These are phyloP conservation scores for Daldinia grandis DNA, from an alignment of 495 filamentous ascomycete species.

Conservation along the genomic window DNA sequence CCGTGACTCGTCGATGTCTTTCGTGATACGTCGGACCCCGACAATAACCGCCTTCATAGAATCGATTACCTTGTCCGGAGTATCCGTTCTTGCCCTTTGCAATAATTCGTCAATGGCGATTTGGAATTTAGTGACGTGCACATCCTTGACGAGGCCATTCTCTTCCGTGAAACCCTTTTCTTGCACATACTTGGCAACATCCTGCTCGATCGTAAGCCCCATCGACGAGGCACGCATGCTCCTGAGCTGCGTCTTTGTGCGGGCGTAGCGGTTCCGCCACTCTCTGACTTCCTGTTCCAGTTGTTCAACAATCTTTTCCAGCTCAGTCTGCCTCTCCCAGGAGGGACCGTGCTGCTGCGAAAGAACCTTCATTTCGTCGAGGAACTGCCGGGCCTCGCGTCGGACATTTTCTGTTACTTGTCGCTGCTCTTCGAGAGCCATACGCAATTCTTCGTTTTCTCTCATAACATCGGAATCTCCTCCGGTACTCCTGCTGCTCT, in stretches of 20 bases:
- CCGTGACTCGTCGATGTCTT: slow-evolving; percentile 72
- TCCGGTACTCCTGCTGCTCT: slow-evolving; percentile 39
- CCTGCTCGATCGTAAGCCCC: slow-evolving; percentile 71
- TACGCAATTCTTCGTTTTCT: slow-evolving; percentile 76
- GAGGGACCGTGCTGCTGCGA: slow-evolving; percentile 80
- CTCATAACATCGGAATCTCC: slow-evolving; percentile 69
- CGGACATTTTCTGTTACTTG: slow-evolving; percentile 90
- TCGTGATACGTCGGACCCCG: slow-evolving; percentile 79
- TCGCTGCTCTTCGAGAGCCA: slow-evolving; percentile 74
- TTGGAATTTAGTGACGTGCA: slow-evolving; percentile 95
- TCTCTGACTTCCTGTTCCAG: slow-evolving; percentile 84
- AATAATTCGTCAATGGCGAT: slow-evolving; percentile 93
- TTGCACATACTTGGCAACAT: slow-evolving; percentile 68
- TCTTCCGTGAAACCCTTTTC: slow-evolving; percentile 76
- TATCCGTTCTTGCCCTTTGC: slow-evolving; percentile 74
- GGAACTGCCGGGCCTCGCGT: slow-evolving; percentile 80
- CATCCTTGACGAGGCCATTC: slow-evolving; percentile 83
- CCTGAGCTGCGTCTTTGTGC: slow-evolving; percentile 84
- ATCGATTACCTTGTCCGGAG: slow-evolving; percentile 74
- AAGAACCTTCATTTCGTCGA: slow-evolving; percentile 87
- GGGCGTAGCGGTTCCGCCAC: slow-evolving; percentile 90
- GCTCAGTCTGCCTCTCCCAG: slow-evolving; percentile 80
- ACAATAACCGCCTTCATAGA: slow-evolving; percentile 84
- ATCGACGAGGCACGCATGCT: slow-evolving; percentile 81
- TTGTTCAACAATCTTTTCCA: slow-evolving; percentile 73